Evolutionary conservation across 1,139 yeast genomes (phyloP).

Genomic region (Suhomyces ambrosiae): DNA sequence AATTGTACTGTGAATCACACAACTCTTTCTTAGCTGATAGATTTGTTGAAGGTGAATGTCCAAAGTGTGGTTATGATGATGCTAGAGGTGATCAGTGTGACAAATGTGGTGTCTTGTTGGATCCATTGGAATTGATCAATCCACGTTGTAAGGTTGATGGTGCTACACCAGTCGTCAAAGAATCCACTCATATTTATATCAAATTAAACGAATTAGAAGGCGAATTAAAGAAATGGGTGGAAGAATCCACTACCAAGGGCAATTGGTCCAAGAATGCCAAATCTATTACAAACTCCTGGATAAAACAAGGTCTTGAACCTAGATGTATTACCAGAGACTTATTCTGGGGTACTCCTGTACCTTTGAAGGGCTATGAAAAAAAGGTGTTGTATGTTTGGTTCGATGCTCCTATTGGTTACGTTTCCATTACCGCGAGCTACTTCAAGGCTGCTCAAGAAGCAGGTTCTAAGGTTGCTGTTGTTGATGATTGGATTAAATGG

Average conservation of each 20-base stretch:
- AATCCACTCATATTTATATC: conserved; percentile 84
- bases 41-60: conserved; percentile 97
- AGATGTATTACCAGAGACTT: conserved; percentile 97
- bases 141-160: conserved; percentile 95
- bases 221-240: conserved; percentile 71
- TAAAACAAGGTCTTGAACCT: conserved; percentile 88
- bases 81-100: conserved; percentile 99
- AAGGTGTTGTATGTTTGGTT: conserved; percentile 98
- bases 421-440: conserved; percentile 93
- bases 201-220: conserved; percentile 82
- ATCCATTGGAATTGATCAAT: conserved; percentile 88
- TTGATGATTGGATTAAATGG: conserved; percentile 69
- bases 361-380: conserved; percentile 75
- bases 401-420: conserved; percentile 96
- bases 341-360: conserved; percentile 98
- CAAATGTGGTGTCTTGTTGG: conserved; percentile 85
- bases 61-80: conserved; percentile 90
- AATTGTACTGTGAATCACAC: conserved; percentile 88
- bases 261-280: conserved; percentile 90
- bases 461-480: conserved; percentile 7
- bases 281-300: conserved; percentile 88
- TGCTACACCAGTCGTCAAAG: conserved; percentile 74
- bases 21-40: conserved; percentile 93
- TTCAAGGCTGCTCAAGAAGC: conserved; percentile 44
- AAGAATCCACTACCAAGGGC: conserved; percentile 66